phyloP scores from a whole-genome alignment of 73 alveolate species.

The Paramecium sexaurelia region DNA sequence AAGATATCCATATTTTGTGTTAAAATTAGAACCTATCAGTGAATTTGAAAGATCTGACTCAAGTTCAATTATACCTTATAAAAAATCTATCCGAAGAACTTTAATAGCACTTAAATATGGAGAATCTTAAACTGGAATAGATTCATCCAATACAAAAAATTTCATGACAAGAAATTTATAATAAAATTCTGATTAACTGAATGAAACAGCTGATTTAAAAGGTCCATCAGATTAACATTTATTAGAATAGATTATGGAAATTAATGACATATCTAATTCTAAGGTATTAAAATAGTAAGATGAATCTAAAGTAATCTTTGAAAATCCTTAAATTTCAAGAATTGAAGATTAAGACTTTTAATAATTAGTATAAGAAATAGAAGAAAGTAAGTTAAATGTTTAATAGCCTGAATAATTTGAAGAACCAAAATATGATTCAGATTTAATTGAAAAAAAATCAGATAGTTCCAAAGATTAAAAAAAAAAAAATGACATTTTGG shows the following conservation, averaged over 20 bases:
- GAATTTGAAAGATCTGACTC: conserved; percentile 27
- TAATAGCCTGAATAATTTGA: not conserved
- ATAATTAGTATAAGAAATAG: not conserved
- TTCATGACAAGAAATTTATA: not conserved
- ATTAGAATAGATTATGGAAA: not conserved
- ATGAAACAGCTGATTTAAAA: not conserved
- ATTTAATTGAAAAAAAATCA: not conserved
- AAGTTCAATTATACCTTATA: not conserved
- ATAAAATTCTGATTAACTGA: not conserved
- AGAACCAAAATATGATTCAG: conserved; percentile 40
- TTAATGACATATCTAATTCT: not conserved
- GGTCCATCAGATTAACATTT: not conserved
- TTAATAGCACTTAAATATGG: not conserved
- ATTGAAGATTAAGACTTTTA: not conserved
- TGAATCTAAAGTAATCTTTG: not conserved
- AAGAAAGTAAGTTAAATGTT: not conserved
- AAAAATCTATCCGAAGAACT: not conserved
- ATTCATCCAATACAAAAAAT: not conserved
- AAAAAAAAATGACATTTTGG: not conserved
- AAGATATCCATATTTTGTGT: not conserved
- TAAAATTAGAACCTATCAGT: not conserved
- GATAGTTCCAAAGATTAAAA: not conserved
- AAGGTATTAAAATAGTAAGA: not conserved
- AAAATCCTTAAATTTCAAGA: not conserved
- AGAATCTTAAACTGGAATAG: not conserved